These are phyloP conservation scores for Teunomyces cretensis DNA, from an alignment of 805 yeast species.

Conservation along the genomic window DNA sequence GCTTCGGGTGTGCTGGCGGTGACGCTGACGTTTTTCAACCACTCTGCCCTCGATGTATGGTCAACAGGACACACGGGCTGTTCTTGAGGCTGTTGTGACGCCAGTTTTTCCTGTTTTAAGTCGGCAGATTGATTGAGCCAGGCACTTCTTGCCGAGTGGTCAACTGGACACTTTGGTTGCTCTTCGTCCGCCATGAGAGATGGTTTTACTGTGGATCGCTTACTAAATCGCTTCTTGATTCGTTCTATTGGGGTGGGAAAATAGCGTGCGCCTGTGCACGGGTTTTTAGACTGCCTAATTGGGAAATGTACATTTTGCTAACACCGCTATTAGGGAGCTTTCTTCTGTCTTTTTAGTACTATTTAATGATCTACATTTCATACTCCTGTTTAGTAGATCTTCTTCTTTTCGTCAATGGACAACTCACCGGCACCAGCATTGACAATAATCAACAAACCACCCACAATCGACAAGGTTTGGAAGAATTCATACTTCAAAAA, in stretches of 20 bases:
- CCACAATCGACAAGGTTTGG: constrained; percentile 92
- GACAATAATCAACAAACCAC: constrained; percentile 86
- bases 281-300: neutral
- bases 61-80: constrained; percentile 66
- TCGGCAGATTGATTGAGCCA: constrained; percentile 24
- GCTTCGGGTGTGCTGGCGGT: constrained; percentile 35
- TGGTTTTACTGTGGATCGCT: neutral
- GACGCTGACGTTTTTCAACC: constrained; percentile 44
- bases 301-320: neutral
- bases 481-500: constrained; percentile 88
- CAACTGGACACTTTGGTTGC: constrained; percentile 52
- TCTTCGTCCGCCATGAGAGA: constrained; percentile 11
- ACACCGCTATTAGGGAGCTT: neutral
- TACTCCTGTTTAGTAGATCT: constrained; percentile 55
- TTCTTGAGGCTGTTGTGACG: neutral
- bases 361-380: no score
- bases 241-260: neutral
- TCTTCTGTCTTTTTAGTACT: no score
- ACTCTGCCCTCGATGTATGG: constrained; percentile 55
- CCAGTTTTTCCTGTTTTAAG: neutral
- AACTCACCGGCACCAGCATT: constrained; percentile 96
- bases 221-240: neutral
- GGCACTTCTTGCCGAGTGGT: constrained; percentile 39
- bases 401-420: constrained; percentile 93
- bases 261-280: neutral